These are phyloP conservation scores for Amphichorda felina DNA, from an alignment of 2,329 filamentous ascomycete species.

Conservation along the genomic window DNA sequence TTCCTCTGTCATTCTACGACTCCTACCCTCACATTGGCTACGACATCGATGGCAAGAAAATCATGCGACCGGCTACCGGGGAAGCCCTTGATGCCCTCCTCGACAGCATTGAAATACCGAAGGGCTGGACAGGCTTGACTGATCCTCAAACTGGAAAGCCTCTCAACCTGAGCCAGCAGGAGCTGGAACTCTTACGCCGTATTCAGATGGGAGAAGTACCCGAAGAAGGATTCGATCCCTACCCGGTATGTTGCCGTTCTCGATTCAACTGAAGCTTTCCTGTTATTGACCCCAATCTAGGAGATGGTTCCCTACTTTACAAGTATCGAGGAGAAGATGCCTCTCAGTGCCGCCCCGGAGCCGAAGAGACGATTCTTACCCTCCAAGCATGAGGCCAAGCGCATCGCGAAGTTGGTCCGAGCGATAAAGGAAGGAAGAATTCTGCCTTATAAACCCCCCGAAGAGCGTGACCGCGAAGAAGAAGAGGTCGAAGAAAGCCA, in stretches of 20 bases:
- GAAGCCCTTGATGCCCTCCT: constrained; percentile 87
- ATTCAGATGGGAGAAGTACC: constrained; percentile 83
- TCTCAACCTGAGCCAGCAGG: constrained; percentile 73
- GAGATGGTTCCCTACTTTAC: constrained; percentile 93
- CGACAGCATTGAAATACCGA: constrained; percentile 91
- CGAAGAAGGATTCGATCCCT: constrained; percentile 83
- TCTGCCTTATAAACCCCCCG: constrained; percentile 71
- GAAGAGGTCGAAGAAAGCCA: constrained; percentile 59
- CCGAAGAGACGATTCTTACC: constrained; percentile 92
- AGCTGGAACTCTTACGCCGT: constrained; percentile 77
- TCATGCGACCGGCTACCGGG: constrained; percentile 88
- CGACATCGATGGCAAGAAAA: constrained; percentile 97
- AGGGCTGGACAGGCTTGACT: constrained; percentile 93
- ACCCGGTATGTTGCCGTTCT: constrained; percentile 49
- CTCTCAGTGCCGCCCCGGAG: constrained; percentile 84
- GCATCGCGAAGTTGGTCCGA: constrained; percentile 92
- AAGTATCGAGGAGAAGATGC: constrained; percentile 84
- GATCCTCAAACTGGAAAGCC: constrained; percentile 92
- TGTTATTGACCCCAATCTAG: constrained; percentile 17
- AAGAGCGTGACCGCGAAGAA: constrained; percentile 55
- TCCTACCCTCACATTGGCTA: constrained; percentile 97
- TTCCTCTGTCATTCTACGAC: constrained; percentile 91
- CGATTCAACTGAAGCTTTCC: background rate
- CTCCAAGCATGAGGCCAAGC: constrained; percentile 92
- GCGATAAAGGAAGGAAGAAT: constrained; percentile 93